phyloP scores from a whole-genome alignment of 257 asterid genomes.

The Dorcoceras hygrometricum region DNA sequence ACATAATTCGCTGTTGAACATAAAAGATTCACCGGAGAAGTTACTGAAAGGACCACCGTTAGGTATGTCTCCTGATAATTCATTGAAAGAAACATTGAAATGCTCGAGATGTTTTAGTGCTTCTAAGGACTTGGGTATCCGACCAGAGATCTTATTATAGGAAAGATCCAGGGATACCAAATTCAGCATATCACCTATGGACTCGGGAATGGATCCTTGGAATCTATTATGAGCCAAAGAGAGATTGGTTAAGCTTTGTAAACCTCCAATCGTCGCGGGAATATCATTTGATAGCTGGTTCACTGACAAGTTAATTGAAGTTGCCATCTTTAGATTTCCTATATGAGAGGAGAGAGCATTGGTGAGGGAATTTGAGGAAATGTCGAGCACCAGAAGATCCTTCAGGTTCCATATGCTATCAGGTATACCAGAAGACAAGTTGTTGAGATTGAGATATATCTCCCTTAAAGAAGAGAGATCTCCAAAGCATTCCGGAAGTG shows the following conservation, averaged over 20 bases:
- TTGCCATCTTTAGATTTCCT: constrained; percentile 21
- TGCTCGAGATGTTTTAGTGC: background rate
- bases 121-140: constrained; percentile 16
- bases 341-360: constrained; percentile 26
- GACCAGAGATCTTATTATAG: constrained; percentile 26
- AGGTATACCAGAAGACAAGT: constrained; percentile 26
- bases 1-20: constrained; percentile 13
- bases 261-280: constrained; percentile 21
- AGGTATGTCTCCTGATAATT: constrained; percentile 9
- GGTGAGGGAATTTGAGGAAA: constrained; percentile 28
- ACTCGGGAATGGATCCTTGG: constrained; percentile 28
- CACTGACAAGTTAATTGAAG: constrained; percentile 8
- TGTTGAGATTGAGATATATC: constrained; percentile 20
- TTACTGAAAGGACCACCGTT: constrained; percentile 10
- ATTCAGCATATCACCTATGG: constrained; percentile 14
- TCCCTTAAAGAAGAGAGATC: constrained; percentile 8
- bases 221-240: constrained; percentile 27
- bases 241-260: constrained; percentile 10
- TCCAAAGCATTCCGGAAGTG: constrained; percentile 35
- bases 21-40: constrained; percentile 12
- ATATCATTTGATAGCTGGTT: constrained; percentile 24
- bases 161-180: constrained; percentile 27
- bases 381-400: constrained; percentile 21
- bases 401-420: constrained; percentile 24
- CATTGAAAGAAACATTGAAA: constrained; percentile 15